Evolutionary conservation across 1,284 basidiomycete genomes (phyloP).

Genomic region (Melampsora abietis-canadensis): DNA sequence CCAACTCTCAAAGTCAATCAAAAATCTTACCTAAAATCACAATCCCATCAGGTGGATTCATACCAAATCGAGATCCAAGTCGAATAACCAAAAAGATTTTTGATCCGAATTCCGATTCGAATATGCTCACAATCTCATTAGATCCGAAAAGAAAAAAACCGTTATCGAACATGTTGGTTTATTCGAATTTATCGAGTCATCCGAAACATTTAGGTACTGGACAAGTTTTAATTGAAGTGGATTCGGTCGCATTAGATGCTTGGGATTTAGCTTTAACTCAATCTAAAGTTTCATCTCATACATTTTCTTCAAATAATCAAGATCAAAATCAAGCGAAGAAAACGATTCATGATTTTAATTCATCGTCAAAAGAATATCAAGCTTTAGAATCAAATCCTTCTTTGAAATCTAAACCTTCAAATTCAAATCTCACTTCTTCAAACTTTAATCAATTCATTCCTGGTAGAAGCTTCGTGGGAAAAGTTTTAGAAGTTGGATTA

Average conservation of each 20-base stretch:
- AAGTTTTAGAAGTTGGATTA: conserved; percentile 54
- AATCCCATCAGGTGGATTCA: conserved; percentile 5
- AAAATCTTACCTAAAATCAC: neutral
- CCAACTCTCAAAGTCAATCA: no score
- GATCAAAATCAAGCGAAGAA: conserved; percentile 25
- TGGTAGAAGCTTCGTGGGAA: conserved; percentile 55
- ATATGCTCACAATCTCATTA: neutral
- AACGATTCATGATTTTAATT: no score
- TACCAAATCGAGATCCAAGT: neutral
- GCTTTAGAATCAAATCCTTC: no score
- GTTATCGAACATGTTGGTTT: neutral
- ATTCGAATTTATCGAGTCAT: neutral
- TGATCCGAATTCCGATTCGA: neutral
- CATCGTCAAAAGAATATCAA: no score
- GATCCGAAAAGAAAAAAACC: conserved; percentile 6
- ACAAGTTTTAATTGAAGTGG: conserved; percentile 28
- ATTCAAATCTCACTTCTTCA: no score
- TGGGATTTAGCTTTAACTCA: conserved; percentile 20
- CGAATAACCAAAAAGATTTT: neutral
- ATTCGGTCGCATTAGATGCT: conserved; percentile 30
- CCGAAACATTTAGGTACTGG: neutral
- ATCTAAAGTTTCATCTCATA: neutral
- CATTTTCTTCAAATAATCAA: neutral
- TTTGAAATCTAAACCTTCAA: no score
- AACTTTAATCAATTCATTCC: conserved; percentile 50